Conservation (phyloP, 768 basidiomycete species). For the Cystofilobasidium bisporidii region DNA sequence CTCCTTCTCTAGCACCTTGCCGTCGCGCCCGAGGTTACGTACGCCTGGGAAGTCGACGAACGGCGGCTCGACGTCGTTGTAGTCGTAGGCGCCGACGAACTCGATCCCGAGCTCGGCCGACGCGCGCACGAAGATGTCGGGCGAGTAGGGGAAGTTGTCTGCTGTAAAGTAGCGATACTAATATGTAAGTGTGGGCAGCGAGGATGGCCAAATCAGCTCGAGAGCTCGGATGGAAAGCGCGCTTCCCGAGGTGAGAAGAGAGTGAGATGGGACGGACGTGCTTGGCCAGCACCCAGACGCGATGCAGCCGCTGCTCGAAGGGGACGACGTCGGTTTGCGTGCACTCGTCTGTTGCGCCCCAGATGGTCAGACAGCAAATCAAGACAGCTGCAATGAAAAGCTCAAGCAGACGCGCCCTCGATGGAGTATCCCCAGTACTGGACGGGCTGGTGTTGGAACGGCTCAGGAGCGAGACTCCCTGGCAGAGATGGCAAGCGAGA, state of each 20-base stretch:
- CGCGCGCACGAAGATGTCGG: conserved; percentile 9
- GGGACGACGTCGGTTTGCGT: background rate
- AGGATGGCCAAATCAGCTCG: too few species aligned
- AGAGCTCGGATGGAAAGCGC: too few species aligned
- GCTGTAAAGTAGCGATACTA: background rate
- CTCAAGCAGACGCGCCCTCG: background rate
- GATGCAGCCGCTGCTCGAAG: background rate
- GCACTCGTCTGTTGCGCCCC: conserved; percentile 17
- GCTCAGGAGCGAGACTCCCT: conserved; percentile 9
- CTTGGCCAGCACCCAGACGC: conserved; percentile 7
- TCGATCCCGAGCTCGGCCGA: conserved; percentile 1
- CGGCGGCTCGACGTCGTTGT: background rate
- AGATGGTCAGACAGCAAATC: too few species aligned
- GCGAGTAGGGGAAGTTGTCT: conserved; percentile 4
- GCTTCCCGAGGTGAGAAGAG: too few species aligned
- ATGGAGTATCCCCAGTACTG: conserved; percentile 3
- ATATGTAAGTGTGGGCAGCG: too few species aligned
- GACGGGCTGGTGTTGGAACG: background rate
- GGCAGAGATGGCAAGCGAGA: background rate
- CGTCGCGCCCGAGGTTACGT: background rate
- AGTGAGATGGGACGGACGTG: background rate
- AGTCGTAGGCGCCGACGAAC: conserved; percentile 11
- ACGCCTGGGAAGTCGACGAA: background rate
- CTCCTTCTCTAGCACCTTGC: background rate
- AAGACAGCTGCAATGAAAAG: too few species aligned